Evolutionary conservation across 108 stramenopile species (phyloP).

Genomic region (Parmales sp.): DNA sequence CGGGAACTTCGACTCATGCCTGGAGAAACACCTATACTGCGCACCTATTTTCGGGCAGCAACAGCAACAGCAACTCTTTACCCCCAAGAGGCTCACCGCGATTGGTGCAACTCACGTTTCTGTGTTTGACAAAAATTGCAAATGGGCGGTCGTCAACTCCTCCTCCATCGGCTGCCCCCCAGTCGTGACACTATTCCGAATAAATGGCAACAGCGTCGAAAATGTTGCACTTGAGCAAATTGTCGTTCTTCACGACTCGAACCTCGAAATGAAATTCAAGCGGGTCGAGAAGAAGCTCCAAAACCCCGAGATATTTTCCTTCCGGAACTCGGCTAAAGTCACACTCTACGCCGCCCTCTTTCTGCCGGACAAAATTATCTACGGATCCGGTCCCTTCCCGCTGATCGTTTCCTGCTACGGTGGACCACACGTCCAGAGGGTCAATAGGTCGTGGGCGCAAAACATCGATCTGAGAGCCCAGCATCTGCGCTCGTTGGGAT

Average conservation of each 20-base stretch:
- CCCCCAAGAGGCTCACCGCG: no score
- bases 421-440: conserved; percentile 89
- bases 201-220: no score
- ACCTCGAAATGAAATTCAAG: neutral
- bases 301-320: conserved; percentile 45
- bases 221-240: no score
- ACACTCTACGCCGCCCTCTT: conserved; percentile 70
- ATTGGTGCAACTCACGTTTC: no score
- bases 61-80: no score
- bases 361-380: conserved; percentile 48
- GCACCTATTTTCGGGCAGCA: no score
- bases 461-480: conserved; percentile 80
- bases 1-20: conserved; percentile 63
- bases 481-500: conserved; percentile 56
- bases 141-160: no score
- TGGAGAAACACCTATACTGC: conserved; percentile 75
- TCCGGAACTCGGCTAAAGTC: conserved; percentile 43
- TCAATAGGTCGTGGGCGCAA: conserved; percentile 57
- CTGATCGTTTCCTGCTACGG: conserved; percentile 80
- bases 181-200: no score
- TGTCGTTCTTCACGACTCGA: neutral
- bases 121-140: no score
- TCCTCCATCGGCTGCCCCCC: no score
- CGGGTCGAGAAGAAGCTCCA: conserved; percentile 17
- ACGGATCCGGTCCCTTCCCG: conserved; percentile 76